These are phyloP conservation scores for Pseudopithomyces chartarum DNA, from an alignment of 2,329 filamentous ascomycete species.

Conservation along the genomic window DNA sequence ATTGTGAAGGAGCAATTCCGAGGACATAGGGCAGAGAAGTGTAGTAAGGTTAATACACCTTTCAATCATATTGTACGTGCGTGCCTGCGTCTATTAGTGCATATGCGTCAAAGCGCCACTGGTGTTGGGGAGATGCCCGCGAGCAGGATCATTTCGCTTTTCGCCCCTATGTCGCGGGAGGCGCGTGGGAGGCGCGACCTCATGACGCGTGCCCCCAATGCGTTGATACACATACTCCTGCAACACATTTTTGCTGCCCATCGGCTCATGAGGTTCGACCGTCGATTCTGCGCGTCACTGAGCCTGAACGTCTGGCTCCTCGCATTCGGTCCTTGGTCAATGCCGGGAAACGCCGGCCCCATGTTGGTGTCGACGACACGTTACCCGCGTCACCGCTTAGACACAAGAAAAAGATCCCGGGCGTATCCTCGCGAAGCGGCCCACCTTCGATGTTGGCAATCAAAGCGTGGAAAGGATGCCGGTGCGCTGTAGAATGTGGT, in stretches of 20 bases:
- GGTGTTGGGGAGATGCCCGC: too few species aligned
- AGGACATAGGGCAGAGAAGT: neutral
- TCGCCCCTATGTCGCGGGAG: too few species aligned
- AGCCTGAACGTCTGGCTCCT: neutral
- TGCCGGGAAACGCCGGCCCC: neutral
- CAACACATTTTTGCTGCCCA: too few species aligned
- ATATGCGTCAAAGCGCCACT: too few species aligned
- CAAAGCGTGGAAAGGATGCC: neutral
- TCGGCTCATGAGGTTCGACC: too few species aligned
- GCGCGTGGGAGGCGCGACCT: too few species aligned
- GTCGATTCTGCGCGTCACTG: too few species aligned
- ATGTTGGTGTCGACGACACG: slow-evolving; percentile 1
- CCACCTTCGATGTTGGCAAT: neutral
- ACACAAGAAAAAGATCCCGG: neutral
- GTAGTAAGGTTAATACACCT: neutral
- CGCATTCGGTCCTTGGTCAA: neutral
- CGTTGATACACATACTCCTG: too few species aligned
- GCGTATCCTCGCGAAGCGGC: neutral
- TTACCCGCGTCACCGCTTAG: slow-evolving; percentile 1
- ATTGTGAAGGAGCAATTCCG: neutral
- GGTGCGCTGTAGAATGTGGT: too few species aligned
- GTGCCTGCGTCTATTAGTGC: too few species aligned
- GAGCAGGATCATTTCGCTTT: neutral
- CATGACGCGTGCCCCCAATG: too few species aligned
- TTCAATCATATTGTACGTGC: too few species aligned